These are phyloP conservation scores for Zangia roseola DNA, from an alignment of 768 basidiomycete species.

Conservation along the genomic window DNA sequence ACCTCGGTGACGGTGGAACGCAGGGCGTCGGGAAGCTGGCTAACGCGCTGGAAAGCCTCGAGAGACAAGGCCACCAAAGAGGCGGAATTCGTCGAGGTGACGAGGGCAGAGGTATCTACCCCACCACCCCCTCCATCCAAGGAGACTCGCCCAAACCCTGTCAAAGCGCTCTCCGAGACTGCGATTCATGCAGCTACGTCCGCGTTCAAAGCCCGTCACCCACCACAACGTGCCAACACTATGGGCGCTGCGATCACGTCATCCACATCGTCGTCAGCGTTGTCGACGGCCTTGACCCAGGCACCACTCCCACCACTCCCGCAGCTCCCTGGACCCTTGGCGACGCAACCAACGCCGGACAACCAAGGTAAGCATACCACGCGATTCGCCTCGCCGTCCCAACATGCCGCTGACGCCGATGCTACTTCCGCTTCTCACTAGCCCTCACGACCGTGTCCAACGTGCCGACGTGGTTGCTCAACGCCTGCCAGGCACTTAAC, in stretches of 20 bases:
- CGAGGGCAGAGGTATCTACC: conserved; percentile 13
- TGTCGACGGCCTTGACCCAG: conserved; percentile 3
- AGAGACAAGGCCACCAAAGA: conserved; percentile 36
- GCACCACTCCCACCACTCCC: conserved; percentile 18
- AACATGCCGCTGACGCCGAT: neutral
- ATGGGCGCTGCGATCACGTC: conserved; percentile 25
- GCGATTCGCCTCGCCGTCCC: too few species aligned
- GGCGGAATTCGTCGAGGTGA: conserved; percentile 31
- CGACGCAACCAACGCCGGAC: conserved; percentile 8
- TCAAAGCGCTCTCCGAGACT: conserved; percentile 35
- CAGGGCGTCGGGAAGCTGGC: conserved; percentile 48
- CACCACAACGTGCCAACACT: conserved; percentile 30
- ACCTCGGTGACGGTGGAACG: conserved; percentile 61
- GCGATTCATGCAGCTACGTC: conserved; percentile 29
- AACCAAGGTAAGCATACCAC: conserved; percentile 15
- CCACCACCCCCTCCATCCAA: conserved; percentile 26
- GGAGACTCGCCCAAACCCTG: conserved; percentile 33
- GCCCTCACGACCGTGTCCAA: conserved; percentile 48
- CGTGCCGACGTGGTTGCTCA: conserved; percentile 74
- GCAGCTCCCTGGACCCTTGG: conserved; percentile 10
- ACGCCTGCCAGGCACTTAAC: conserved; percentile 73
- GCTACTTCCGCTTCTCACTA: conserved; percentile 6
- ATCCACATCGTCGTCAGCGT: neutral
- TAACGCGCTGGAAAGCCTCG: conserved; percentile 46
- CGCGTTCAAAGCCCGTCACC: conserved; percentile 27